phyloP scores from a whole-genome alignment of 768 basidiomycete genomes.

The Suillus luteus region DNA sequence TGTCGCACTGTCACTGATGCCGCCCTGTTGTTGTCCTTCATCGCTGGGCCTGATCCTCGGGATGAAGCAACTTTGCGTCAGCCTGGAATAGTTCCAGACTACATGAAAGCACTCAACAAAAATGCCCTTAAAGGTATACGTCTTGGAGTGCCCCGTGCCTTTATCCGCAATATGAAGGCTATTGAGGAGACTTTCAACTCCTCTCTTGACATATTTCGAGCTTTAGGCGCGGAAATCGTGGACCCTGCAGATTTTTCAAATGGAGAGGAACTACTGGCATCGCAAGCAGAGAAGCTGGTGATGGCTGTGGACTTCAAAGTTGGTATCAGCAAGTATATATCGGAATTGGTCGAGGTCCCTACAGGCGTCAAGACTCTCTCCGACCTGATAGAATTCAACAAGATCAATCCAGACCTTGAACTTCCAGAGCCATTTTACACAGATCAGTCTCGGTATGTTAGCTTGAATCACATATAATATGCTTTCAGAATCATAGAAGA shows the following conservation, averaged over 20 bases:
- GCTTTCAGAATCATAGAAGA: neutral
- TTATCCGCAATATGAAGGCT: slow-evolving; percentile 25
- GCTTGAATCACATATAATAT: slow-evolving; percentile 28
- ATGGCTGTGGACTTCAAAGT: neutral
- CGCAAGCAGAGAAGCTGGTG: slow-evolving; percentile 24
- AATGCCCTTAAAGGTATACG: slow-evolving; percentile 51
- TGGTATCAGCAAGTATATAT: slow-evolving; percentile 1
- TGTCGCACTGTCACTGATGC: slow-evolving; percentile 56
- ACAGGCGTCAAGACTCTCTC: slow-evolving; percentile 56
- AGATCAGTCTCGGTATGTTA: slow-evolving; percentile 33
- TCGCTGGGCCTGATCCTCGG: slow-evolving; percentile 54
- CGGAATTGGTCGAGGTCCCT: slow-evolving; percentile 39
- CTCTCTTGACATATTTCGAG: slow-evolving; percentile 38
- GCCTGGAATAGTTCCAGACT: slow-evolving; percentile 55
- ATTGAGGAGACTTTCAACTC: slow-evolving; percentile 40
- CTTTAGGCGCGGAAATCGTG: slow-evolving; percentile 45
- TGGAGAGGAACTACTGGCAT: slow-evolving; percentile 36
- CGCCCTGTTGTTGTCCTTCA: slow-evolving; percentile 52
- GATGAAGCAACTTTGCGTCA: slow-evolving; percentile 55
- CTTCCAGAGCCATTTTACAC: slow-evolving; percentile 31
- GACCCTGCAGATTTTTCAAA: slow-evolving; percentile 60
- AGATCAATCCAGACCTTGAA: slow-evolving; percentile 49
- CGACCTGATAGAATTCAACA: slow-evolving; percentile 56
- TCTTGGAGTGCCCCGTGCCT: slow-evolving; percentile 53
- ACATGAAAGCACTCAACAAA: slow-evolving; percentile 49